A percentile compares a stretch with the other conserved stretches of the same genome.
These are phyloP conservation scores for Phytophthora fragariaefolia DNA, from an alignment of 352 stramenopile genomes.

Conservation along the genomic window DNA sequence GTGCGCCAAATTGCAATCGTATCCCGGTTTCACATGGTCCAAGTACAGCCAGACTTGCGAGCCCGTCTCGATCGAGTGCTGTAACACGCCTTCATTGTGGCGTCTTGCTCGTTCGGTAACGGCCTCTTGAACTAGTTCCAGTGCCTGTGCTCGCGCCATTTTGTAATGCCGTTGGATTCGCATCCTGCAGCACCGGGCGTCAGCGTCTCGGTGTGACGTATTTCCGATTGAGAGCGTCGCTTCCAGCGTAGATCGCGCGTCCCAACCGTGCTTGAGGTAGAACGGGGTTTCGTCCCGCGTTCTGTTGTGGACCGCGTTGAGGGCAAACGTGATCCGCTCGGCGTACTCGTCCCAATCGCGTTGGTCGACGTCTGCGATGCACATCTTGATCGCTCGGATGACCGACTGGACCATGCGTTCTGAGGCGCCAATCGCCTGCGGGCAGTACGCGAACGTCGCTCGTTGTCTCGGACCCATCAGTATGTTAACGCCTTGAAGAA, in stretches of 20 bases:
- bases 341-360: not conserved
- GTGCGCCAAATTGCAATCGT: too few species aligned
- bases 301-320: not conserved
- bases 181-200: not conserved
- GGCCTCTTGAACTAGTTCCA: too few species aligned
- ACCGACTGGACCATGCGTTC: not conserved
- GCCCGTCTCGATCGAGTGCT: too few species aligned
- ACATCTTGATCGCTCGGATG: not conserved
- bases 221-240: not conserved
- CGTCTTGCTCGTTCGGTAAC: too few species aligned
- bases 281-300: not conserved
- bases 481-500: not conserved
- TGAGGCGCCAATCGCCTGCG: not conserved
- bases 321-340: not conserved
- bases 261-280: not conserved
- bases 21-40: too few species aligned
- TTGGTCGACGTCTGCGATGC: not conserved
- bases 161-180: not conserved
- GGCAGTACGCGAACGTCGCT: not conserved
- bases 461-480: not conserved
- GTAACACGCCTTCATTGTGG: too few species aligned
- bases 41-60: too few species aligned
- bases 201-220: not conserved
- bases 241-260: not conserved
- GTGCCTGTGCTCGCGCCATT: not conserved